phyloP scores from a whole-genome alignment of 169 alveolate genomes.

The Plasmodium gonderi region DNA sequence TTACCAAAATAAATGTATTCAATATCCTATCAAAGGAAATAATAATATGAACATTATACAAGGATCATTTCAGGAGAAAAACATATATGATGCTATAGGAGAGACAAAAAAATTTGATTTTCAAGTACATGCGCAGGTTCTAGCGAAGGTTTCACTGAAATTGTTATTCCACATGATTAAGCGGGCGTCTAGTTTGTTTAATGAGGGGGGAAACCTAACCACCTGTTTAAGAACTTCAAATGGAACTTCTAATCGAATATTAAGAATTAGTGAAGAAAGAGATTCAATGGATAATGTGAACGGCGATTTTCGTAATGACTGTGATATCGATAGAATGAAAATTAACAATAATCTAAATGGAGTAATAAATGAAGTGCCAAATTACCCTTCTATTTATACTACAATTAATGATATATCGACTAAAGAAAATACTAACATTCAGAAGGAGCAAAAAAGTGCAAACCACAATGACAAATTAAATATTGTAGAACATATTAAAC shows the following conservation, averaged over 20 bases:
- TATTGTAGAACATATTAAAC: neutral
- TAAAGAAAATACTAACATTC: neutral
- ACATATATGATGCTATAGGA: conserved; percentile 25
- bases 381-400: neutral
- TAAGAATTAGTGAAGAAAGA: neutral
- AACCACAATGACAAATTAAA: neutral
- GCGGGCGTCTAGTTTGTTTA: neutral
- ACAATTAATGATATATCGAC: neutral
- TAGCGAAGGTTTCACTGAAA: conserved; percentile 48
- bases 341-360: neutral
- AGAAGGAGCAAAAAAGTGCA: neutral
- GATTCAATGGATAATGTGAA: neutral
- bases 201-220: neutral
- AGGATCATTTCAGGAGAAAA: conserved; percentile 68
- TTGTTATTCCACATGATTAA: conserved; percentile 25
- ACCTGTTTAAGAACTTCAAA: too few species aligned
- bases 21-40: conserved; percentile 31
- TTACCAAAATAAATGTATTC: conserved; percentile 15
- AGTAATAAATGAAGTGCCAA: neutral
- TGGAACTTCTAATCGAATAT: too few species aligned
- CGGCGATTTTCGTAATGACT: neutral
- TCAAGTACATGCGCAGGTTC: conserved; percentile 45
- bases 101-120: conserved; percentile 66
- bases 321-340: too few species aligned
- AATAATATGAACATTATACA: conserved; percentile 46